Conservation (phyloP, 257 asterid species). For the Jasminum sambac region DNA sequence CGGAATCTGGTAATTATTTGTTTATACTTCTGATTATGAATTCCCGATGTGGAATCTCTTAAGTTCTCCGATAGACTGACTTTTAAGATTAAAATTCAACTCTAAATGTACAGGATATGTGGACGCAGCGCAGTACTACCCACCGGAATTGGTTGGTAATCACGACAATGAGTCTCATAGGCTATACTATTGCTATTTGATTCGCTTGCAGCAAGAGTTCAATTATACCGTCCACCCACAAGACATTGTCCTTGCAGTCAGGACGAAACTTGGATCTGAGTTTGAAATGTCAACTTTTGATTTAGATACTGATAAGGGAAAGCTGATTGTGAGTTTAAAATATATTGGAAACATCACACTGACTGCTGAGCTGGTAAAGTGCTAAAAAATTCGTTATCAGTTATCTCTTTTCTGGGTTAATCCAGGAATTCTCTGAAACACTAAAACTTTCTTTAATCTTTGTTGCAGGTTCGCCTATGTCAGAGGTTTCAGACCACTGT, state of each 20-base stretch:
- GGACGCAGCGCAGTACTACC: conserved; percentile 41
- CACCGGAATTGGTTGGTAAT: conserved; percentile 64
- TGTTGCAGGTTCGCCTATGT: conserved; percentile 50
- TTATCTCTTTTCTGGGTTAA: not conserved
- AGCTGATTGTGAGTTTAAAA: conserved; percentile 29
- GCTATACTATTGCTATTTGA: conserved; percentile 45
- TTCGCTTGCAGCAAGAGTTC: conserved; percentile 44
- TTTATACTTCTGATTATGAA: not conserved
- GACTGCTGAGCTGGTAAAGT: conserved; percentile 47
- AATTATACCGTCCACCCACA: conserved; percentile 42
- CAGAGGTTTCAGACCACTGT: conserved; percentile 57
- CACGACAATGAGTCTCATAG: conserved; percentile 19
- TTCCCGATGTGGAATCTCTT: conserved; percentile 5
- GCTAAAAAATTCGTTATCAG: not conserved
- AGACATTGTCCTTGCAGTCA: conserved; percentile 52
- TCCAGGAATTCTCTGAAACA: not conserved
- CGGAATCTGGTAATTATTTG: too few species aligned
- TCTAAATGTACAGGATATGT: conserved; percentile 38
- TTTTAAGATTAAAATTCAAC: not conserved
- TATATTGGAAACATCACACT: conserved; percentile 34
- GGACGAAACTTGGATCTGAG: conserved; percentile 43
- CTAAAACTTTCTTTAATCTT: conserved; percentile 9
- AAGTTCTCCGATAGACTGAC: not conserved
- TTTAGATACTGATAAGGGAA: conserved; percentile 54
- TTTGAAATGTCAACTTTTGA: conserved; percentile 37